Percentiles rank a stretch among this genome's conserved stretches.
Evolutionary conservation across 176 grass and related monocot species (phyloP).

Genomic region (Tuctoria greenei): DNA sequence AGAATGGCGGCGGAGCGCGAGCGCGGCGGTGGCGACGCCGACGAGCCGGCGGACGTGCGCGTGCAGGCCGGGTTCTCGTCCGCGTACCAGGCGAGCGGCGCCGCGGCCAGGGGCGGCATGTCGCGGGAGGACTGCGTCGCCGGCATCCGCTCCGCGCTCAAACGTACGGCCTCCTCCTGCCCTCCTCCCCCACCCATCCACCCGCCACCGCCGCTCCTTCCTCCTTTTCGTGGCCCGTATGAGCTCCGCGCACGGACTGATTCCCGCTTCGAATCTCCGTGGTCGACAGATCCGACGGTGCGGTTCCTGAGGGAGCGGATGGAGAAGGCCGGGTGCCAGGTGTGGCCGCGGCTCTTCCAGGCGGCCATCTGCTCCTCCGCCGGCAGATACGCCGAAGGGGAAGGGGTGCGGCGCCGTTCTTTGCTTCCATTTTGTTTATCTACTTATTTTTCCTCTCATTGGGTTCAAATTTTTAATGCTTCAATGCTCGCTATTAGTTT

Average conservation of each 20-base stretch:
- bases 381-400: slow-evolving; percentile 43
- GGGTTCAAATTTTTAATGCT: neutral
- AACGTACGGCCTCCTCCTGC: slow-evolving; percentile 24
- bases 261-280: neutral
- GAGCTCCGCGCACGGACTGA: neutral
- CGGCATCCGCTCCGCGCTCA: slow-evolving; percentile 57
- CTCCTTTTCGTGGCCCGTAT: neutral
- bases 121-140: slow-evolving; percentile 54
- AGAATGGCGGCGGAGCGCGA: slow-evolving; percentile 35
- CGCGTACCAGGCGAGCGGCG: neutral
- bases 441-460: neutral
- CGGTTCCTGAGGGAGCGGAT: slow-evolving; percentile 69
- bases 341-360: slow-evolving; percentile 53
- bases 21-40: slow-evolving; percentile 2
- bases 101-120: slow-evolving; percentile 13
- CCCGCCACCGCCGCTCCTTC: neutral
- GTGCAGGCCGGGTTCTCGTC: slow-evolving; percentile 4
- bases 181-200: no score
- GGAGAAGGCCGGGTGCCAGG: slow-evolving; percentile 64
- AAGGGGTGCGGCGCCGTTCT: slow-evolving; percentile 53
- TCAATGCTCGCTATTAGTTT: neutral
- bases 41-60: slow-evolving; percentile 7
- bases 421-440: neutral
- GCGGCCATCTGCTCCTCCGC: slow-evolving; percentile 30
- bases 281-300: slow-evolving; percentile 80